Percentiles rank a stretch among this genome's conserved stretches.
These are phyloP conservation scores for Westerdykella sp. DNA, from an alignment of 2,329 filamentous ascomycete species.

Conservation along the genomic window DNA sequence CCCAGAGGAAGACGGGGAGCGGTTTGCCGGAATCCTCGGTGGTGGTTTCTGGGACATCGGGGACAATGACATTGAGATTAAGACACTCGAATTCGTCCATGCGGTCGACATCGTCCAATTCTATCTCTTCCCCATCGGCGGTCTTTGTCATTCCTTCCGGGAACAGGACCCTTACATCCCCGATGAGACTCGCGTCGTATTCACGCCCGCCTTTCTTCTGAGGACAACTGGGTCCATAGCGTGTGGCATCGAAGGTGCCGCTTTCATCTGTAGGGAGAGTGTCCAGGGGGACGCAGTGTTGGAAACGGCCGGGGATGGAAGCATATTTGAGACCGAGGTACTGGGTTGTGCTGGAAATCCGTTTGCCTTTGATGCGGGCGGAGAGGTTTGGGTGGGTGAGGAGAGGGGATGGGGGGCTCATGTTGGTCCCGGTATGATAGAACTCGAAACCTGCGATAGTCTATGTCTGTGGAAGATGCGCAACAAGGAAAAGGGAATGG, in stretches of 20 bases:
- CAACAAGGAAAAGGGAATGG: too few species aligned
- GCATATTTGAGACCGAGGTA: constrained; percentile 36
- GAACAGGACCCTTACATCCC: constrained; percentile 11
- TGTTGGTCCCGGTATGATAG: too few species aligned
- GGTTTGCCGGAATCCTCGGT: neutral
- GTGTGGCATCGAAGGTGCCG: constrained; percentile 26
- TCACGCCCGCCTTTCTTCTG: constrained; percentile 27
- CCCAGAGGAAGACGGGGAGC: constrained; percentile 48
- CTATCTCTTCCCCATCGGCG: constrained; percentile 9
- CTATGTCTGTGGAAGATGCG: too few species aligned
- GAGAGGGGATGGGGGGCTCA: neutral
- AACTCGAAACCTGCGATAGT: too few species aligned
- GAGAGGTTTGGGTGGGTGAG: constrained; percentile 11
- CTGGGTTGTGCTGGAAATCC: constrained; percentile 17
- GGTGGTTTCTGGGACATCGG: neutral
- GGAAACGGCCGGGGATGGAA: constrained; percentile 27
- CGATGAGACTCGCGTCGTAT: constrained; percentile 22
- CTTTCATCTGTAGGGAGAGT: constrained; percentile 5
- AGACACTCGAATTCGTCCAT: constrained; percentile 34
- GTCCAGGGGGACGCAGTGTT: constrained; percentile 20
- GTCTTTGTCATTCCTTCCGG: constrained; percentile 4
- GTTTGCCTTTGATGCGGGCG: constrained; percentile 15
- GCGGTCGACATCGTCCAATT: too few species aligned
- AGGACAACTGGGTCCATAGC: constrained; percentile 35
- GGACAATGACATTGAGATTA: constrained; percentile 28